A percentile compares a stretch with the other conserved stretches of the same genome.
Evolutionary conservation across 495 filamentous ascomycete genomes (phyloP).

Genomic region (Penicillium mononematosum): DNA sequence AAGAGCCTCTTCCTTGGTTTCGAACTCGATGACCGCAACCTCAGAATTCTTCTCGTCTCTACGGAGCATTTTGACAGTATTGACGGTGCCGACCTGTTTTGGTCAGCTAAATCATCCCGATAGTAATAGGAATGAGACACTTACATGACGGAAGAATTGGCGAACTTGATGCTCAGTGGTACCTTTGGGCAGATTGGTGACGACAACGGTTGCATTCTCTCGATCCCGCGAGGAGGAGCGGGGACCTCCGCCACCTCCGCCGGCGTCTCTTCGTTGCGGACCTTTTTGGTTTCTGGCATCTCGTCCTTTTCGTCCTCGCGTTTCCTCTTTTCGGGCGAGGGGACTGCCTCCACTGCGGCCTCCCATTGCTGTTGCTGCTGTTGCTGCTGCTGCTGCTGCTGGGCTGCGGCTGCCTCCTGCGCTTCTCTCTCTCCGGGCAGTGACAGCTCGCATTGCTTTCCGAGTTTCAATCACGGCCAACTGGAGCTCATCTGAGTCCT

Average conservation of each 20-base stretch:
- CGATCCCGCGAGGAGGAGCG: constrained; percentile 70
- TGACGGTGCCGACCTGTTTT: constrained; percentile 69
- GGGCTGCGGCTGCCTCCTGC: constrained; percentile 51
- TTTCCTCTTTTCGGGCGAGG: constrained; percentile 65
- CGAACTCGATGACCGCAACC: constrained; percentile 82
- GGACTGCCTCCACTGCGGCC: constrained; percentile 22
- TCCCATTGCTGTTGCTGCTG: constrained; percentile 23
- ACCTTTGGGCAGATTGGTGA: constrained; percentile 68
- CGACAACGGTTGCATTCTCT: constrained; percentile 81
- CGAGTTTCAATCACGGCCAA: constrained; percentile 67
- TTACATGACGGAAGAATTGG: constrained; percentile 83
- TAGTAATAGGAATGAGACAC: constrained; percentile 16
- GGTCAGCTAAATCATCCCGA: constrained; percentile 19
- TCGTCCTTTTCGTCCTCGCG: constrained; percentile 53
- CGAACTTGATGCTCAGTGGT: constrained; percentile 70
- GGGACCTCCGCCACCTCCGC: constrained; percentile 31
- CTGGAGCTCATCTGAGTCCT: constrained; percentile 68
- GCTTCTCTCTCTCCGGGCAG: constrained; percentile 68
- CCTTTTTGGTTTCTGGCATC: constrained; percentile 10
- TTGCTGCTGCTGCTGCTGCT: constrained; percentile 26
- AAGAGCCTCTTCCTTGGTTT: constrained; percentile 71
- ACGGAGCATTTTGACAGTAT: constrained; percentile 63
- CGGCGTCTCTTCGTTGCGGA: constrained; percentile 29
- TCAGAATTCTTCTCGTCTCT: constrained; percentile 57
- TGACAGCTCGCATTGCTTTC: constrained; percentile 60